phyloP scores from a whole-genome alignment of 768 basidiomycete species.

The Leccinum barrowsii region DNA sequence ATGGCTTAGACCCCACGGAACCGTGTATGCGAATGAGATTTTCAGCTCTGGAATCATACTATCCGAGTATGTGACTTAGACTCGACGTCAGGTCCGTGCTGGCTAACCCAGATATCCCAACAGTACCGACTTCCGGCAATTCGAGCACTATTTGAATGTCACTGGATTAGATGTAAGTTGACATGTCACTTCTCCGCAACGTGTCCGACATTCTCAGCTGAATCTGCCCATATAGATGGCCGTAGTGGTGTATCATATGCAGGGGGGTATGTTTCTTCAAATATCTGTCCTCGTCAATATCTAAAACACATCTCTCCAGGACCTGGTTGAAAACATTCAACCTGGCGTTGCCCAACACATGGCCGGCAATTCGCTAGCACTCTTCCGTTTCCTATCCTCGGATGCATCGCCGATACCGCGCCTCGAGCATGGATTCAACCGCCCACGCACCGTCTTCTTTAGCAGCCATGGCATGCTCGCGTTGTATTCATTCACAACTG shows the following conservation, averaged over 20 bases:
- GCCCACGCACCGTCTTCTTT: constrained; percentile 75
- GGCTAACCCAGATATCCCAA: constrained; percentile 5
- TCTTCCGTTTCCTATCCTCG: constrained; percentile 72
- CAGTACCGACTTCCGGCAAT: constrained; percentile 95
- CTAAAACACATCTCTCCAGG: constrained; percentile 31
- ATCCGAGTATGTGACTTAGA: constrained; percentile 61
- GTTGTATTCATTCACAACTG: constrained; percentile 71
- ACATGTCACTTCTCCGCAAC: background rate
- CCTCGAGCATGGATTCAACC: constrained; percentile 46
- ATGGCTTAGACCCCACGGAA: constrained; percentile 69
- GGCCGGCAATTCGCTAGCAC: constrained; percentile 81
- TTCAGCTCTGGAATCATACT: constrained; percentile 89
- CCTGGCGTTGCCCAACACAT: constrained; percentile 86
- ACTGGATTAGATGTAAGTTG: constrained; percentile 81
- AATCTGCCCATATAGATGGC: constrained; percentile 62
- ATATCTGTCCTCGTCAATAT: background rate
- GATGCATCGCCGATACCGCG: constrained; percentile 64
- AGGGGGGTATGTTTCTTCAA: constrained; percentile 50
- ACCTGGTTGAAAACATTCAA: constrained; percentile 81
- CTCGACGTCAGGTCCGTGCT: background rate
- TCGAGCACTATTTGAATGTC: constrained; percentile 84
- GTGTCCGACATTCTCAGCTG: background rate
- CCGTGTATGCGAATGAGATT: constrained; percentile 86
- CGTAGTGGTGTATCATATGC: constrained; percentile 90
- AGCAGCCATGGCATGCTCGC: constrained; percentile 65